Base-by-base conservation (phyloP, 306 rosid genomes). In the Echinosophora koreensis region DNA sequence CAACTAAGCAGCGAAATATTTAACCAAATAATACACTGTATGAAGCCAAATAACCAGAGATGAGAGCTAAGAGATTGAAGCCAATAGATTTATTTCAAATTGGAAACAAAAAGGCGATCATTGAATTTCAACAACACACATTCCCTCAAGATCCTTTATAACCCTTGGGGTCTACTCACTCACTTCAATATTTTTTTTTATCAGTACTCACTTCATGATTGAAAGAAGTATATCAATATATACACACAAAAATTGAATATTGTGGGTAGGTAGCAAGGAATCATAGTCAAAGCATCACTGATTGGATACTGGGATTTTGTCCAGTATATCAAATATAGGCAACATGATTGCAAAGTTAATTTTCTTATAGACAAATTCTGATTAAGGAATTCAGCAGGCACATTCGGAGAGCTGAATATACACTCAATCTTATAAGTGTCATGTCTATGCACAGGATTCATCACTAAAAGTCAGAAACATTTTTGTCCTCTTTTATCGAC, bases 71-170 rank as follows among this genome's bases (percentile, higher is more conserved):
- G 32, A 30, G 32, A 0, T 30, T 30, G 2, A 72, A 44, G 54
- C 39, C 14, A 66, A 51, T 13, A 69, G 50, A 68, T 63, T 51
- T 38, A 51, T 17, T 41, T 38, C 30, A 50, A 42, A 46, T 65
- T 49, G 58, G 35, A 13, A 66, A 63, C 22, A 82, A 34, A 17
- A 15, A 74, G 44, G 18, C 64, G 70, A 27, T 60, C 52, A 73
- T 73, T 82, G 67, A 54, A 6, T 17, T 65, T 66, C 65, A 75
- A 55, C 32, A 15, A 38, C 81, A 76, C 47, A 86, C 82, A 83
- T 64, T 83, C 84, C 88, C 66, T 84, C 89, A 59, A 89, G 92
- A 66, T 85, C 82, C 80, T 90, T 84, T 73, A 83, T 82, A 54
- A 87, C 78, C 85, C 91, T 82, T 28, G 90, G 92, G 11, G 78